Conservation (phyloP, 768 basidiomycete genomes). For the Leccinum rimulosum region DNA sequence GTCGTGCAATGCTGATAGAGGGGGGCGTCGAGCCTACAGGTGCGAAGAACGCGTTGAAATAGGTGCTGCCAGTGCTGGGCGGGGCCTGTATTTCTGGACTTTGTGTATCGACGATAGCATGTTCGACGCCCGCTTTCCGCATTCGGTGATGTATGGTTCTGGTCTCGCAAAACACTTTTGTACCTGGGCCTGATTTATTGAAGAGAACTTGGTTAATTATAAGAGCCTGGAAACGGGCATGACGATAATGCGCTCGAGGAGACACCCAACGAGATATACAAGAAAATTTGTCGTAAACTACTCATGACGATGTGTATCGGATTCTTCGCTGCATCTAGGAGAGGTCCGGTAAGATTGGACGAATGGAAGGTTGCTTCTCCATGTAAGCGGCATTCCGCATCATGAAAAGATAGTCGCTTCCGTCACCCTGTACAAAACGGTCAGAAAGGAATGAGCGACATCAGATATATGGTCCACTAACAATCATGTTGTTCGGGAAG, state of each 20-base stretch:
- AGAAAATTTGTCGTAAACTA: background rate
- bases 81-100: background rate
- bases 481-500: constrained; percentile 33
- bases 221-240: background rate
- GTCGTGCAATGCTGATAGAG: background rate
- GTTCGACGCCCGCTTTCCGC: background rate
- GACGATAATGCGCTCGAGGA: background rate
- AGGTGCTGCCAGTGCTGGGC: background rate
- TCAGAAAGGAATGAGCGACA: background rate
- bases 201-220: background rate
- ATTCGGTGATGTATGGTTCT: background rate
- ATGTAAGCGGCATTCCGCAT: constrained; percentile 13
- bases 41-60: background rate
- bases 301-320: background rate
- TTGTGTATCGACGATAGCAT: background rate
- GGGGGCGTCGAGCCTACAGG: too few species aligned
- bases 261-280: background rate
- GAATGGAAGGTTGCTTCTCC: constrained; percentile 20
- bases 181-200: background rate
- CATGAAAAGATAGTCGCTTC: constrained; percentile 13
- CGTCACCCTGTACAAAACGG: constrained; percentile 24
- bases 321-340: background rate
- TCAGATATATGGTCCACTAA: background rate
- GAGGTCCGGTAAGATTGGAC: constrained; percentile 7
- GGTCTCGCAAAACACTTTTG: background rate